A percentile compares a stretch with the other conserved stretches of the same genome.
Evolutionary conservation across 345 rosid species (phyloP).

Genomic region (Fremontodendron californicum): DNA sequence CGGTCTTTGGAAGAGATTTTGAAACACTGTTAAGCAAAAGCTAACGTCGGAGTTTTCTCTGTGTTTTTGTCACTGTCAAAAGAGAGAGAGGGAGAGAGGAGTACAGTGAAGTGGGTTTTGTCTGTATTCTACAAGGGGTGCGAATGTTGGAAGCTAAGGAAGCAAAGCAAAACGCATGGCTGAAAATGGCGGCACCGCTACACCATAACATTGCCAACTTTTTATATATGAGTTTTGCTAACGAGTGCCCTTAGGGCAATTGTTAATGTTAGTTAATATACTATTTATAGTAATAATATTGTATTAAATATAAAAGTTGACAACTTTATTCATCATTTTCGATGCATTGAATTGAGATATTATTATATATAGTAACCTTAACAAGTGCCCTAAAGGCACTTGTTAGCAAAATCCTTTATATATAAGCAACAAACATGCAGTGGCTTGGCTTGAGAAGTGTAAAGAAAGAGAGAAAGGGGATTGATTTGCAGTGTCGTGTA

Average conservation of each 20-base stretch:
- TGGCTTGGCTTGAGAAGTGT: not conserved
- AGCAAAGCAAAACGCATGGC: slow-evolving; percentile 51
- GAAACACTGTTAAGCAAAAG: not conserved
- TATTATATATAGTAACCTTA: too few species aligned
- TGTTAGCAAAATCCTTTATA: too few species aligned
- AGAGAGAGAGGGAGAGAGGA: not conserved
- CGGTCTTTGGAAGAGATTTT: not conserved
- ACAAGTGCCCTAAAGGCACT: too few species aligned
- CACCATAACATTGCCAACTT: slow-evolving; percentile 17
- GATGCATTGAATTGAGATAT: too few species aligned
- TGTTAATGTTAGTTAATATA: too few species aligned
- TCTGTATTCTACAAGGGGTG: slow-evolving; percentile 50
- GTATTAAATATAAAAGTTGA: too few species aligned
- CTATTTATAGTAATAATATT: too few species aligned
- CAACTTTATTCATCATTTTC: too few species aligned
- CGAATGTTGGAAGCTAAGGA: slow-evolving; percentile 80
- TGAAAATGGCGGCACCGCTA: slow-evolving; percentile 66
- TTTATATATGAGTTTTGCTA: too few species aligned
- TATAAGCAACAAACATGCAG: not conserved
- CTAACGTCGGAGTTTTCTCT: not conserved
- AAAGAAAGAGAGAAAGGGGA: not conserved
- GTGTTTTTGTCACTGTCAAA: slow-evolving; percentile 10
- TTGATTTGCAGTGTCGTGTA: not conserved
- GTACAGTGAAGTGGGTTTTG: slow-evolving; percentile 35
- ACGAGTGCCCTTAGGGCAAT: too few species aligned